Evolutionary conservation across 169 alveolate species (phyloP).

Genomic region (Eimeria sp.): DNA sequence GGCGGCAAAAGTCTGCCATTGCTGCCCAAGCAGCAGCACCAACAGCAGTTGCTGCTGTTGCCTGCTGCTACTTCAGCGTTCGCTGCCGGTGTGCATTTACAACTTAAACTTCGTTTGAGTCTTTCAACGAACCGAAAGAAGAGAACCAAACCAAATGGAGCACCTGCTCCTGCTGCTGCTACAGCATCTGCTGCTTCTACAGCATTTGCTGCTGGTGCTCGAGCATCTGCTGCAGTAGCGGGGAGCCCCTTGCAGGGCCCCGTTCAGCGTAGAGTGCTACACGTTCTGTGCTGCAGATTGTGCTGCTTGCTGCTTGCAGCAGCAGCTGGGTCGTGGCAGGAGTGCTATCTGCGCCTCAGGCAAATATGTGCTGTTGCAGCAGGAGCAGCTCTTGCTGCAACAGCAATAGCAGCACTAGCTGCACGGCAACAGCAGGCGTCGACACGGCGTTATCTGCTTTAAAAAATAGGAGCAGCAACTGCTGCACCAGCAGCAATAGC

Average conservation of each 20-base stretch:
- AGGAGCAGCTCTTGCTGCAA: too few relatives aligned
- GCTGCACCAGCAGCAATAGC: background rate
- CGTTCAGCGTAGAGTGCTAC: too few relatives aligned
- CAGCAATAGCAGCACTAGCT: background rate
- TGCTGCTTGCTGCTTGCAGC: background rate
- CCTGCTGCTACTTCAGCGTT: background rate
- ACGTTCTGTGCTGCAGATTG: too few relatives aligned
- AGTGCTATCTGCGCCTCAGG: too few relatives aligned
- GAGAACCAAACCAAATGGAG: background rate
- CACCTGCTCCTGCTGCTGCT: background rate
- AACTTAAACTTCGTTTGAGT: background rate
- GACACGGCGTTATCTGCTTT: background rate
- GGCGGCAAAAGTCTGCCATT: background rate
- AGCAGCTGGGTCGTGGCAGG: background rate
- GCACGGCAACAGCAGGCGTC: background rate
- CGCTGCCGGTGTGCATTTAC: background rate
- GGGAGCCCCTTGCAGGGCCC: too few relatives aligned
- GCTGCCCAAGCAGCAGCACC: slow-evolving; percentile 13
- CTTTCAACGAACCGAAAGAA: background rate
- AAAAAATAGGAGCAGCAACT: background rate
- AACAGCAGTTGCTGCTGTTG: background rate
- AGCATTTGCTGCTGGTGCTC: background rate
- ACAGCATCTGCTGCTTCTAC: background rate
- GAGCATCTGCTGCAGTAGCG: background rate
- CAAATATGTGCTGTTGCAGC: too few relatives aligned